Evolutionary conservation across 1,284 basidiomycete genomes (phyloP).

Genomic region (Sanghuangporus baumii): DNA sequence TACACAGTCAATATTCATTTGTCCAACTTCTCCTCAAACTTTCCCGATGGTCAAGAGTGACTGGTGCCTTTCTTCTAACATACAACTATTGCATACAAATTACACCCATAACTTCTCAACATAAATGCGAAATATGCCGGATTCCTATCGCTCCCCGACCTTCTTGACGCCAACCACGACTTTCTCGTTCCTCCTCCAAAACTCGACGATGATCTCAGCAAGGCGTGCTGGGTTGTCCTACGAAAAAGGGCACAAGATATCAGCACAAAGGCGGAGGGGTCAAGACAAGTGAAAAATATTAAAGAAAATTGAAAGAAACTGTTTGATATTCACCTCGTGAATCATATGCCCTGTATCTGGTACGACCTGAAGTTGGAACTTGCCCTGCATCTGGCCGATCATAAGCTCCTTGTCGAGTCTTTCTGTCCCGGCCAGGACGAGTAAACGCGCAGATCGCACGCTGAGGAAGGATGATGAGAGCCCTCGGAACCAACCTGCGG

Average conservation of each 20-base stretch:
- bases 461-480: constrained; percentile 77
- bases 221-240: constrained; percentile 82
- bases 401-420: constrained; percentile 89
- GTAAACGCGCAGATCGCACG: constrained; percentile 73
- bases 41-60: too few species aligned
- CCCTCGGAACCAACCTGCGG: constrained; percentile 83
- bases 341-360: constrained; percentile 88
- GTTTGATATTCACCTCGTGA: constrained; percentile 66
- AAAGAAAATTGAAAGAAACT: not conserved
- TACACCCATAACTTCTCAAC: too few species aligned
- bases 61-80: too few species aligned
- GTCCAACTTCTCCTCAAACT: too few species aligned
- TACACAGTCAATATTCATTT: too few species aligned
- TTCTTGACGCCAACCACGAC: constrained; percentile 72
- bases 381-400: constrained; percentile 99
- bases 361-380: constrained; percentile 91
- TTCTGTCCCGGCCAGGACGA: constrained; percentile 91
- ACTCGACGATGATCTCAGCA: constrained; percentile 79
- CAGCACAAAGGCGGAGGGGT: not conserved
- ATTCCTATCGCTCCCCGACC: constrained; percentile 58
- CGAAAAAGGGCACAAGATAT: not conserved
- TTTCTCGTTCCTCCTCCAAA: constrained; percentile 88
- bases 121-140: too few species aligned
- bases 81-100: not conserved
- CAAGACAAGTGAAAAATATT: not conserved